Evolutionary conservation across 768 basidiomycete species (phyloP), one percentile per base, ranked within the genome.

Genomic region (Crassisporium funariophilum): DNA sequence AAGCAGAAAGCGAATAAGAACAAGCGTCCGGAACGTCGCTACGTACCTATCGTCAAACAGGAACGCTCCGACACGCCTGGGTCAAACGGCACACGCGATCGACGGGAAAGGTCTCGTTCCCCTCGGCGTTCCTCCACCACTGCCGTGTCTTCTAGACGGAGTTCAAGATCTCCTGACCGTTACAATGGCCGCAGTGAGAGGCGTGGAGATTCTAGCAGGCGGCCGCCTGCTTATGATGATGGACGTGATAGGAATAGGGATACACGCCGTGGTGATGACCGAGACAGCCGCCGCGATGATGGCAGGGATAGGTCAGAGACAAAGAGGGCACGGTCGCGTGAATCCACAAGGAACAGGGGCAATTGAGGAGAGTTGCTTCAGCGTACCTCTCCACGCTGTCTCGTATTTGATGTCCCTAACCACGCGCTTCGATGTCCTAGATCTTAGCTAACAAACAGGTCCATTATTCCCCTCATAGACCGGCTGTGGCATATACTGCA

Each of bases 41-140:
- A 97, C 60, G 71, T 94, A 20, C 95, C 97, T 9, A 71, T 98
- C 22, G 60, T 92, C 35, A 91, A 82, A 68, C 76, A 75, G 61
- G 91, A 89, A 41, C 73, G 74, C 6, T 36, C 50, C 7, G 51
- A 53, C 31, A 49, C 53, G 2, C 44, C 56, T 13, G 50, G 53
- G 10, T 52, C 49, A 43, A 74, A 76, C 41, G 62, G 61, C 4
- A 47, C 58, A 25, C 60, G 65, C 7, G 65, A 62, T 10, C 55
- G 63, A 54, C 66, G 63, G 58, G 66, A 56, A 34, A 72, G 65
- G 54, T 73, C 59, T 40, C 68, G 63, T 46, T 77, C 66, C 19
- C 73, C 70, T 35, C 59, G 60, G 19, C 65, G 68, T 10, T 74
- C 75, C n/a, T 31, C 29, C 2, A n/a, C n/a, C n/a, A 31, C 29